phyloP scores from a whole-genome alignment of 2,329 filamentous ascomycete genomes.

The Graphilbum ipis-grandicollis region DNA sequence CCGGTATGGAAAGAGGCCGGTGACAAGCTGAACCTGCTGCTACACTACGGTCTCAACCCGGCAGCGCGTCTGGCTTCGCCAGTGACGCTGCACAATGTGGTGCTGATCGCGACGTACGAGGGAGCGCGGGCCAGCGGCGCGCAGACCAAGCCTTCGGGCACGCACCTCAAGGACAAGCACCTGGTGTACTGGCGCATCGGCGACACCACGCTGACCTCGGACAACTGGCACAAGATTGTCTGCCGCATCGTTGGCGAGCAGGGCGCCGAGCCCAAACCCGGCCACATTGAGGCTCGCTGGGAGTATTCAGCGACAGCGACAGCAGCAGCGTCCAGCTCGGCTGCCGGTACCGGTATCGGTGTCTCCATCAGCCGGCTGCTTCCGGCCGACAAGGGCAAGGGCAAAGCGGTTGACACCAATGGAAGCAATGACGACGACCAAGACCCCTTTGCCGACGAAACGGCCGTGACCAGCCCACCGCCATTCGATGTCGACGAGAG shows the following conservation, averaged over 20 bases:
- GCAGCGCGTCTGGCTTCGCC: conserved; percentile 14
- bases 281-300: conserved; percentile 53
- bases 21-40: conserved; percentile 69
- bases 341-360: conserved; percentile 38
- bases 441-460: conserved; percentile 56
- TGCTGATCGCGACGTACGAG: conserved; percentile 55
- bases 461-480: conserved; percentile 13
- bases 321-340: conserved; percentile 60
- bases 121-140: conserved; percentile 46
- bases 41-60: conserved; percentile 75
- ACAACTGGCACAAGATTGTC: conserved; percentile 58
- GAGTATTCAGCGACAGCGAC: conserved; percentile 34
- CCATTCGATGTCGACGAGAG: conserved; percentile 11
- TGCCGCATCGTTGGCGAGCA: conserved; percentile 45
- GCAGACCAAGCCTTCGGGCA: conserved; percentile 66
- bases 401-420: conserved; percentile 34
- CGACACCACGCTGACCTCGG: conserved; percentile 34
- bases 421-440: conserved; percentile 26
- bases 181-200: conserved; percentile 68
- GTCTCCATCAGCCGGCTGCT: conserved; percentile 46
- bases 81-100: conserved; percentile 48
- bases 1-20: conserved; percentile 72
- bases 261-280: conserved; percentile 28
- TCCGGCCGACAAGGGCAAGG: conserved; percentile 12
- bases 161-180: conserved; percentile 59